Conservation (phyloP, 768 basidiomycete genomes). For the Russula sp. region DNA sequence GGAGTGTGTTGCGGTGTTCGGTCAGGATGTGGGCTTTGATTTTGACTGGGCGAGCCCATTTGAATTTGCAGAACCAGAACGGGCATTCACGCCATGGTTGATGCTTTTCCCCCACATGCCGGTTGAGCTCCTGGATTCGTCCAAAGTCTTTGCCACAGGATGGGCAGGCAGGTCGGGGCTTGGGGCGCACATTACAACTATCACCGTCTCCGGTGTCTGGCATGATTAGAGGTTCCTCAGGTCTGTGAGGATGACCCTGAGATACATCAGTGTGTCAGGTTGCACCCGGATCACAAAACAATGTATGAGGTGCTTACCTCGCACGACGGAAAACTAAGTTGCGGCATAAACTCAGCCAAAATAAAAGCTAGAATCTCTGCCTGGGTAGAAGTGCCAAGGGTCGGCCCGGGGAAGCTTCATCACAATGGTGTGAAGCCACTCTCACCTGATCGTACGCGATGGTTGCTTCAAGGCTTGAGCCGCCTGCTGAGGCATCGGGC, state of each 20-base stretch:
- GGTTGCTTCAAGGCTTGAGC: neutral
- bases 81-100: neutral
- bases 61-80: neutral
- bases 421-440: neutral
- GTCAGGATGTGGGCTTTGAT: neutral
- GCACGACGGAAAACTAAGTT: neutral
- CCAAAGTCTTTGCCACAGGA: neutral
- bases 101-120: neutral
- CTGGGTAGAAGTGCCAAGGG: neutral
- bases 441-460: neutral
- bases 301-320: neutral
- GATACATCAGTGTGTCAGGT: neutral
- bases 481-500: neutral
- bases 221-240: neutral
- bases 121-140: neutral
- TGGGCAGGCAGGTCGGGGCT: neutral
- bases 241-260: neutral
- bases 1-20: neutral
- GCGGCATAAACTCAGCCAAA: neutral
- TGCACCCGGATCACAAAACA: too few relatives aligned
- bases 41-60: neutral
- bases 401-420: neutral
- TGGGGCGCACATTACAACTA: too few relatives aligned
- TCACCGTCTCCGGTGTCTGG: neutral
- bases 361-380: neutral